A percentile compares a stretch with the other conserved stretches of the same genome.
These are phyloP conservation scores for carrot (Daucus carota) DNA, from an alignment of 129 eudicot species.

Conservation along the genomic window DNA sequence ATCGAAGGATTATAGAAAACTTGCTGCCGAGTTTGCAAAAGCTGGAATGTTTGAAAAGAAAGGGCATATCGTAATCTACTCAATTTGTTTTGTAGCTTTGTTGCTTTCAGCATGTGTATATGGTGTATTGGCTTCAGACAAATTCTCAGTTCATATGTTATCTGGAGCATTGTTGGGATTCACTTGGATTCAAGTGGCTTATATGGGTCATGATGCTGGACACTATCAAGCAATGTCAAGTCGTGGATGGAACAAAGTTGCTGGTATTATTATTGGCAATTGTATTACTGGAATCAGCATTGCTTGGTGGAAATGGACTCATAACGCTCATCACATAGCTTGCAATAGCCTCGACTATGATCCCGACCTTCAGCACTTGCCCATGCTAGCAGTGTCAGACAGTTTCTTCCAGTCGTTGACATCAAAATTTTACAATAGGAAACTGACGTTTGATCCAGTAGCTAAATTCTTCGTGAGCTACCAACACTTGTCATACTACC, in stretches of 20 bases:
- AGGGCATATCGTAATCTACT: constrained; percentile 62
- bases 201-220: constrained; percentile 90
- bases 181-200: constrained; percentile 79
- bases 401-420: constrained; percentile 45
- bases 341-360: constrained; percentile 75
- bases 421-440: constrained; percentile 56
- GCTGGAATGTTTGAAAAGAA: constrained; percentile 79
- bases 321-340: constrained; percentile 76
- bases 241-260: constrained; percentile 57
- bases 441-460: constrained; percentile 49
- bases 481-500: constrained; percentile 72
- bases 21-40: constrained; percentile 51
- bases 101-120: constrained; percentile 41
- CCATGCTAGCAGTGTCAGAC: constrained; percentile 69
- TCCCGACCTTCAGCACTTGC: constrained; percentile 90
- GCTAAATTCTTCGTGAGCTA: constrained; percentile 70
- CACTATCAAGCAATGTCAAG: constrained; percentile 74
- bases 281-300: constrained; percentile 83
- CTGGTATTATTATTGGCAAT: constrained; percentile 68
- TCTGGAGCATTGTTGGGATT: constrained; percentile 65
- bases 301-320: constrained; percentile 98
- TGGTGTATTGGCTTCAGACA: constrained; percentile 40
- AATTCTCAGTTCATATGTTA: constrained; percentile 50
- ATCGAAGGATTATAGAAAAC: constrained; percentile 68
- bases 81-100: constrained; percentile 39